phyloP scores from a whole-genome alignment of 768 basidiomycete genomes.

The Lactarius tabidus region DNA sequence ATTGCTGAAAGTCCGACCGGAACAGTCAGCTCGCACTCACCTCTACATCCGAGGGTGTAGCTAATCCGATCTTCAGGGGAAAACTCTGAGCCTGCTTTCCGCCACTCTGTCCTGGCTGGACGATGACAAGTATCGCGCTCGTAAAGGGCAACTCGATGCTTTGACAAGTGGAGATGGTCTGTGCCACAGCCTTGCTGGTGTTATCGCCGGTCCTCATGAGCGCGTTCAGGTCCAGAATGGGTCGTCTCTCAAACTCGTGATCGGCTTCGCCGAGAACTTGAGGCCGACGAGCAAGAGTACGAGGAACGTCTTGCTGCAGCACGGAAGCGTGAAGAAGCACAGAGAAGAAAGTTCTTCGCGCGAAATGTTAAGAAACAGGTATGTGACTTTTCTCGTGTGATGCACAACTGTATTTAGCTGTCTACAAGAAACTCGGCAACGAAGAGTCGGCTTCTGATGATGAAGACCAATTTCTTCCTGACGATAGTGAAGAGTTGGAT shows the following conservation, averaged over 20 bases:
- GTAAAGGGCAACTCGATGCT: constrained; percentile 56
- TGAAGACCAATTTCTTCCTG: constrained; percentile 16
- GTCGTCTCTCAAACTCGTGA: constrained; percentile 68
- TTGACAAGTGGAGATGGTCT: constrained; percentile 30
- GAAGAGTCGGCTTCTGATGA: constrained; percentile 25
- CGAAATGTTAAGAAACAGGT: constrained; percentile 62
- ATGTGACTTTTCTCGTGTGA: constrained; percentile 23
- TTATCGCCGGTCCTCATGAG: background rate
- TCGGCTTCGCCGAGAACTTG: constrained; percentile 60
- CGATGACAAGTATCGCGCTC: constrained; percentile 66
- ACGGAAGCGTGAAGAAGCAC: constrained; percentile 55
- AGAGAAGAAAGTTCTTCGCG: constrained; percentile 51
- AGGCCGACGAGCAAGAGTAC: constrained; percentile 61
- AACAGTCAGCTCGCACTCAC: constrained; percentile 49
- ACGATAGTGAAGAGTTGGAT: constrained; percentile 9
- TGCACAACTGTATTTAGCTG: background rate
- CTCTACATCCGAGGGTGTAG: background rate
- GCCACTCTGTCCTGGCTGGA: constrained; percentile 70
- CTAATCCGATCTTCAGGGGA: constrained; percentile 51
- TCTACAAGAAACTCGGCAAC: background rate
- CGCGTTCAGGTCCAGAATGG: constrained; percentile 60
- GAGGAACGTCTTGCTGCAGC: constrained; percentile 57
- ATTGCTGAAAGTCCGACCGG: constrained; percentile 90
- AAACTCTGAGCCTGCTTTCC: constrained; percentile 78
- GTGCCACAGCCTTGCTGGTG: constrained; percentile 26